Evolutionary conservation across 1,139 yeast species (phyloP).

Genomic region (Sugiyamaella grinbergsii): DNA sequence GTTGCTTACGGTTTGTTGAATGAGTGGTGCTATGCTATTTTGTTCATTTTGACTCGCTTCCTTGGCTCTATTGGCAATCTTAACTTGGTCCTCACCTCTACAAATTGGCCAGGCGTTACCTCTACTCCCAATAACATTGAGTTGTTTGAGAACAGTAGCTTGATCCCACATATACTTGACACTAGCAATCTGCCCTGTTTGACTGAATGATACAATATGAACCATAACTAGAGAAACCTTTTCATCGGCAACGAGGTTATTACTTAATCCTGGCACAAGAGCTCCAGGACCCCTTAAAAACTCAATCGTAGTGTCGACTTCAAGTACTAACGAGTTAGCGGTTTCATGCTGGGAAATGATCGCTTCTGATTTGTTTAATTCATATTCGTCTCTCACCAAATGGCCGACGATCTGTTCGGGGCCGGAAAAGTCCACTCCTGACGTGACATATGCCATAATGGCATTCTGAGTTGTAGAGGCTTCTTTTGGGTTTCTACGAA

Average conservation of each 20-base stretch:
- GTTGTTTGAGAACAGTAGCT: slow-evolving; percentile 38
- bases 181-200: slow-evolving; percentile 24
- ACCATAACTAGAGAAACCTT: slow-evolving; percentile 33
- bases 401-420: slow-evolving; percentile 31
- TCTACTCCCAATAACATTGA: slow-evolving; percentile 37
- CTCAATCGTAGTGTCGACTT: slow-evolving; percentile 34
- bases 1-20: slow-evolving; percentile 1
- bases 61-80: slow-evolving; percentile 16
- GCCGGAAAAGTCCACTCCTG: slow-evolving; percentile 31
- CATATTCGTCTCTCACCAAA: slow-evolving; percentile 27
- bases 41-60: background rate
- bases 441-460: slow-evolving; percentile 31
- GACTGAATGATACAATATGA: slow-evolving; percentile 33
- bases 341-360: slow-evolving; percentile 29
- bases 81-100: slow-evolving; percentile 32
- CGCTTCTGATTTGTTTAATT: slow-evolving; percentile 29
- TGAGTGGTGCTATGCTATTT: background rate
- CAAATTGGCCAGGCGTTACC: slow-evolving; percentile 40
- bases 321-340: slow-evolving; percentile 31
- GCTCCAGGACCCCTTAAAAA: slow-evolving; percentile 38
- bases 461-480: slow-evolving; percentile 25
- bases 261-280: slow-evolving; percentile 35
- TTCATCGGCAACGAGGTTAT: slow-evolving; percentile 37
- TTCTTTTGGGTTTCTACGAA: slow-evolving; percentile 28
- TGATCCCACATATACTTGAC: slow-evolving; percentile 39